A percentile compares a stretch with the other conserved stretches of the same genome.
Evolutionary conservation across 2,329 filamentous ascomycete genomes (phyloP).

Genomic region (Dactylellina leptospora): DNA sequence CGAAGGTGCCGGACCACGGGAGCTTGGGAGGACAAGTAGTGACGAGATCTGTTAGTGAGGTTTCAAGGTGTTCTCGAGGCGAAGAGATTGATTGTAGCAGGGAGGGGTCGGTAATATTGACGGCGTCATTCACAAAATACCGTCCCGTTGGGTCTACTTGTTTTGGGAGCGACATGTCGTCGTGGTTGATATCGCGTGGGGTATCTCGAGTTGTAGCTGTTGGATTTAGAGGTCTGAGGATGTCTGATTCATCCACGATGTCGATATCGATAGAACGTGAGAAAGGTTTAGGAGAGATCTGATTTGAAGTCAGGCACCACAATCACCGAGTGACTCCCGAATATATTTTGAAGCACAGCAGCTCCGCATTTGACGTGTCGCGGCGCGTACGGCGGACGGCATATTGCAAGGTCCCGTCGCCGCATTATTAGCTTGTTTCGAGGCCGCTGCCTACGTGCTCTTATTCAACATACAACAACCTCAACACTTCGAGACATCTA

Average conservation of each 20-base stretch:
- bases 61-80: conserved; percentile 20
- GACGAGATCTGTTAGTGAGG: conserved; percentile 31
- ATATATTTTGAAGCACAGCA: too few species aligned
- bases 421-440: background rate
- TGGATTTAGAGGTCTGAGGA: background rate
- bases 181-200: background rate
- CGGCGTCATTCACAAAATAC: conserved; percentile 46
- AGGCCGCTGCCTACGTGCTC: background rate
- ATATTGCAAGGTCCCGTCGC: background rate
- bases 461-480: conserved; percentile 3
- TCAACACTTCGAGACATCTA: background rate
- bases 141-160: conserved; percentile 17
- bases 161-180: conserved; percentile 12
- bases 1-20: conserved; percentile 35
- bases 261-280: background rate
- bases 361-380: background rate
- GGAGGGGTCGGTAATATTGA: conserved; percentile 3
- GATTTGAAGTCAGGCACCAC: too few species aligned
- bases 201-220: background rate
- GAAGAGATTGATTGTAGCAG: conserved; percentile 1
- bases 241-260: background rate
- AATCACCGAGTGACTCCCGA: too few species aligned
- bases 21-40: conserved; percentile 26
- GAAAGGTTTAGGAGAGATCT: too few species aligned
- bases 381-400: too few species aligned